Percentiles rank a stretch among this genome's conserved stretches.
Conservation (phyloP, 2,329 filamentous ascomycete genomes). For the Fusarium verrucosum region DNA sequence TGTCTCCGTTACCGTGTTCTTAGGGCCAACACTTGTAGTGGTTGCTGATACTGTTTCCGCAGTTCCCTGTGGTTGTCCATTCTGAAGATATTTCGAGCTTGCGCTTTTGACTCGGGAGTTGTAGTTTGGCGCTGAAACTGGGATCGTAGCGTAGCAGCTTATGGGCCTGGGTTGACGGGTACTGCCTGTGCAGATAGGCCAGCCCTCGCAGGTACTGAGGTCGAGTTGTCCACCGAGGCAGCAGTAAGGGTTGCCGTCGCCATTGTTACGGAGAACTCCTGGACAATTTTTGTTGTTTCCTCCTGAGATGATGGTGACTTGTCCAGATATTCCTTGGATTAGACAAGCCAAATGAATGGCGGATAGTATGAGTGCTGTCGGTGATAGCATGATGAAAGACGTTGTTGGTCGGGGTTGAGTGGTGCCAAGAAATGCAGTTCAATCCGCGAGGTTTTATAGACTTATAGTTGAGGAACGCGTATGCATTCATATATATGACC, state of each 20-base stretch:
- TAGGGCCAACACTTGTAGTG: neutral
- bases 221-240: constrained; percentile 15
- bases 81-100: constrained; percentile 5
- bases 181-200: constrained; percentile 20
- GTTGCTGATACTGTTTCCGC: neutral
- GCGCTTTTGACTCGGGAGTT: constrained; percentile 5
- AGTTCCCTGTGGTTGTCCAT: neutral
- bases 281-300: neutral
- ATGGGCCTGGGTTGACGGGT: neutral
- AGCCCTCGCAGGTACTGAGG: constrained; percentile 17
- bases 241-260: neutral
- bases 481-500: neutral
- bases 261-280: neutral
- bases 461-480: neutral
- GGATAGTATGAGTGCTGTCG: neutral
- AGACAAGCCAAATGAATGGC: neutral
- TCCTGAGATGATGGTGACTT: neutral
- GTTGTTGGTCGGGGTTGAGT: neutral
- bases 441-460: neutral
- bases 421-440: neutral
- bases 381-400: neutral
- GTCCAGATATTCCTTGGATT: neutral
- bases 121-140: constrained; percentile 8
- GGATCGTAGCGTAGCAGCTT: constrained; percentile 1
- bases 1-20: neutral